These are phyloP conservation scores for Pichia sp. DNA, from an alignment of 1,139 yeast genomes.

Conservation along the genomic window DNA sequence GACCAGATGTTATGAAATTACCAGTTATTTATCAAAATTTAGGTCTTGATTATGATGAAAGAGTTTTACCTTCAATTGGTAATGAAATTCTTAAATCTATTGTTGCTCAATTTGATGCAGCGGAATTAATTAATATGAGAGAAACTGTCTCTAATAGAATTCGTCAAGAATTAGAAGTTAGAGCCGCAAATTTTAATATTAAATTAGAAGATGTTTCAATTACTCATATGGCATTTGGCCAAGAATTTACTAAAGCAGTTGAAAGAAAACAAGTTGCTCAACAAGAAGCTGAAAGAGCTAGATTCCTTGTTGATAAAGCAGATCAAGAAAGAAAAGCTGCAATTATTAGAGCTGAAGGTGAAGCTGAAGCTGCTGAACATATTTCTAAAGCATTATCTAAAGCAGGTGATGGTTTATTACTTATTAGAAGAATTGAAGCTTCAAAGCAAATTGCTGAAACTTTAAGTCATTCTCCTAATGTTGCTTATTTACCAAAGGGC, in stretches of 20 bases:
- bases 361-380: constrained; percentile 96
- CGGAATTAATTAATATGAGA: constrained; percentile 94
- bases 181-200: constrained; percentile 87
- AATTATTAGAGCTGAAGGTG: constrained; percentile 97
- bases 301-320: constrained; percentile 89
- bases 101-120: constrained; percentile 98
- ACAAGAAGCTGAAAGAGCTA: constrained; percentile 98
- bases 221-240: constrained; percentile 96
- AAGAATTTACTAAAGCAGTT: constrained; percentile 96
- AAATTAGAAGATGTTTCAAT: constrained; percentile 94
- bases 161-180: constrained; percentile 73
- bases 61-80: constrained; percentile 95
- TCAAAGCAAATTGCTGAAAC: constrained; percentile 92
- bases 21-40: constrained; percentile 85
- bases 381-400: constrained; percentile 89
- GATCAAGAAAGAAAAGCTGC: constrained; percentile 96
- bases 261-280: constrained; percentile 99
- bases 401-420: constrained; percentile 93
- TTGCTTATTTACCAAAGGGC: constrained; percentile 81
- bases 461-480: constrained; percentile 74
- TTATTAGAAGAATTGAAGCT: constrained; percentile 94
- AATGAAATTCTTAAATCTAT: constrained; percentile 92
- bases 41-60: constrained; percentile 94
- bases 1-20: constrained; percentile 81
- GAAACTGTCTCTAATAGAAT: constrained; percentile 90